These are phyloP conservation scores for Schizonepeta tenuifolia DNA, from an alignment of 257 asterid genomes.

Conservation along the genomic window DNA sequence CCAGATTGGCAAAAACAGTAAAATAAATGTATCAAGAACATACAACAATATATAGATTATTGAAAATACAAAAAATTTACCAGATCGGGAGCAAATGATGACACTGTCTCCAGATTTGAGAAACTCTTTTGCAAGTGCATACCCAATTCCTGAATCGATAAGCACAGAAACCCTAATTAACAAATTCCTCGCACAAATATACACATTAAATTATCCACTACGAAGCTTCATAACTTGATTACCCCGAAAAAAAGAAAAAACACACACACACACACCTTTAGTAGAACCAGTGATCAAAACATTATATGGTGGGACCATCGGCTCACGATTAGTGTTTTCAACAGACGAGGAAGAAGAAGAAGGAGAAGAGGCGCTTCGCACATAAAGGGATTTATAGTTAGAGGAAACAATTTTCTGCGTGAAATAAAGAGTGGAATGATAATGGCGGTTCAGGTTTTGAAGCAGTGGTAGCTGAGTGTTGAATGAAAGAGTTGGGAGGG, in stretches of 20 bases:
- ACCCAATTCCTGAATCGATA: slow-evolving; percentile 79
- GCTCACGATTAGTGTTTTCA: slow-evolving; percentile 37
- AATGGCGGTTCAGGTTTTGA: slow-evolving; percentile 21
- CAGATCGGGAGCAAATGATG: slow-evolving; percentile 90
- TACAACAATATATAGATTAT: background rate
- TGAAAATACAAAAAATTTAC: slow-evolving; percentile 37
- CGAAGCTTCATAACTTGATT: background rate
- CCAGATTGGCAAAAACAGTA: background rate
- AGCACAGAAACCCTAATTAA: background rate
- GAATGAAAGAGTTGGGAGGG: slow-evolving; percentile 28
- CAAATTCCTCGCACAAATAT: background rate
- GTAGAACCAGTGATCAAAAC: slow-evolving; percentile 88
- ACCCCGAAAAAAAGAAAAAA: slow-evolving; percentile 13
- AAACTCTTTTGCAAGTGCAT: slow-evolving; percentile 92
- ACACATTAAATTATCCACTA: background rate
- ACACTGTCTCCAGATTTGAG: slow-evolving; percentile 90
- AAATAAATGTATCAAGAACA: background rate
- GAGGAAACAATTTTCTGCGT: slow-evolving; percentile 14
- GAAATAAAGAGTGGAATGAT: slow-evolving; percentile 26
- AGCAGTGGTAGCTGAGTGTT: slow-evolving; percentile 22
- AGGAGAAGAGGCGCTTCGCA: slow-evolving; percentile 22
- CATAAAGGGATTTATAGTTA: slow-evolving; percentile 24
- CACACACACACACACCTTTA: slow-evolving; percentile 52
- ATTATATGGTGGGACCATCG: slow-evolving; percentile 81
- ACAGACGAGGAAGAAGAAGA: background rate